phyloP scores from a whole-genome alignment of 176 grass and related monocot species.

The Eragrostis curvula region DNA sequence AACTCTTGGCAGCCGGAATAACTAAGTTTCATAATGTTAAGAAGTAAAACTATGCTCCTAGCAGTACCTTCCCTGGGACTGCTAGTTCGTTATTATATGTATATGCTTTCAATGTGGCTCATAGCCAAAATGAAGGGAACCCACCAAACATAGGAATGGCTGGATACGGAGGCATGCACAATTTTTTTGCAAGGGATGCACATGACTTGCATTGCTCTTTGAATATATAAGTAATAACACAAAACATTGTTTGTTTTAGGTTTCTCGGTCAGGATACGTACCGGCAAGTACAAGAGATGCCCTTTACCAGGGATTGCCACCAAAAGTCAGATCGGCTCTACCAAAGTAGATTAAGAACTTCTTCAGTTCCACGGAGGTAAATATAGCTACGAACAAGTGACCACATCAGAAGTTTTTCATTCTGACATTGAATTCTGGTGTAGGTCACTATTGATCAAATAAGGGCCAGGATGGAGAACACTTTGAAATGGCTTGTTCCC shows the following conservation, averaged over 20 bases:
- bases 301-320: conserved; percentile 88
- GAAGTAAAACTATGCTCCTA: not conserved
- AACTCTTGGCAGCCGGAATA: not conserved
- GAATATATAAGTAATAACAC: conserved; percentile 20
- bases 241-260: conserved; percentile 48
- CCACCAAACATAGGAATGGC: not conserved
- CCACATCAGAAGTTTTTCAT: conserved; percentile 13
- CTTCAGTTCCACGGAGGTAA: conserved; percentile 64
- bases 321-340: conserved; percentile 64
- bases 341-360: conserved; percentile 65
- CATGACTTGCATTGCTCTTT: conserved; percentile 32
- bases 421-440: conserved; percentile 43
- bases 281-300: conserved; percentile 73
- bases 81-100: conserved; percentile 1
- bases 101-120: not conserved
- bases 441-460: conserved; percentile 71
- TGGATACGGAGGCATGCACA: not conserved
- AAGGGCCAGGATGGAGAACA: conserved; percentile 73
- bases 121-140: conserved; percentile 5
- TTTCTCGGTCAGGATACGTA: conserved; percentile 80
- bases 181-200: no score
- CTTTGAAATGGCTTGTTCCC: conserved; percentile 84
- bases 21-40: not conserved
- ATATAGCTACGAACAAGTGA: conserved; percentile 19
- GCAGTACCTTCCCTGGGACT: not conserved